Base-by-base conservation (phyloP, 2,329 filamentous ascomycete species). In the Pseudodiploospora longispora region DNA sequence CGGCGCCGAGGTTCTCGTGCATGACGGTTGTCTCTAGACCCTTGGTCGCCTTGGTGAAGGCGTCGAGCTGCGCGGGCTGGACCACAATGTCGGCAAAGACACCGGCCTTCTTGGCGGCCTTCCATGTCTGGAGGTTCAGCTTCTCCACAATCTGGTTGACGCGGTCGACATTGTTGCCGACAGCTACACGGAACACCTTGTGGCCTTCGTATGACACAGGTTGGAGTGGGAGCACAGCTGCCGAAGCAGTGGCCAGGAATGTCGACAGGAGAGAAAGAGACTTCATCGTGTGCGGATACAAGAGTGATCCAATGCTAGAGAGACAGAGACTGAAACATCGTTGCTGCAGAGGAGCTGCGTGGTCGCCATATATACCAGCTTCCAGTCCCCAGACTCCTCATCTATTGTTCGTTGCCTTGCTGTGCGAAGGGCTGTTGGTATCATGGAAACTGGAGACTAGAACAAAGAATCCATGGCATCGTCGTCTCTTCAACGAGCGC, bases 161-260 rank as follows among this genome's bases (percentile, higher is more conserved):
- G 19, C 53, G 53, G 44, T 52, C 54, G 19, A 57, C 56, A 40
- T 65, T 52, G 36, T 61, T 49, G 12, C 59, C 57, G 32, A 66
- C 62, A 6, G 63, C 55, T n/a, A 72, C 54, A 19, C 68, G 66
- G 41, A 67, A 63, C n/a, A 69, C 68, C 49, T 70, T 68, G 58
- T 66, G 68, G 4, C 69, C 68, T 42, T 66, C 57, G 45, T 72
- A 74, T 0, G 62, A 63, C 5, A 66, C 55, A 31, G 46, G 47
- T 10, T 41, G 38, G 27, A 31, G 42, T 5, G 44, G 44, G 30
- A 44, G 5, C 7, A 35, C 43, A n/a, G 43, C 49, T 12, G 50
- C 44, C 27, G 48, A 40, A 31, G 46, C 51, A 29, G 46, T 44
- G 30, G 51, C 49, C 36, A 52, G 27, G 10, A 55, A 42, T n/a